Conservation (phyloP, 176 grass and related monocot genomes). For the Aegilops sharonensis region DNA sequence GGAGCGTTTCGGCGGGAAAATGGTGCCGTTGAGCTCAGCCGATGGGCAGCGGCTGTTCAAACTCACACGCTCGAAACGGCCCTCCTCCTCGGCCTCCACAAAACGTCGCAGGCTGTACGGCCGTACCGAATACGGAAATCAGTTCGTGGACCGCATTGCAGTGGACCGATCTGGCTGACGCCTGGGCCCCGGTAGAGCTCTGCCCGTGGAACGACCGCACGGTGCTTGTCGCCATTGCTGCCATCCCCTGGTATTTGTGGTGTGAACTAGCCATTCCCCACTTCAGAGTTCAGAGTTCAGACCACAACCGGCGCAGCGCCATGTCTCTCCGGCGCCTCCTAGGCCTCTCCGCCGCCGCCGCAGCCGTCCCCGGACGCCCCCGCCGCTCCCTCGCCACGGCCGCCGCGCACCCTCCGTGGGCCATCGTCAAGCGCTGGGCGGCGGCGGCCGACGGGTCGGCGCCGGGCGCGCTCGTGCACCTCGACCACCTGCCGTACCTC, state of each 20-base stretch:
- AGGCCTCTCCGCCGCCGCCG: background rate
- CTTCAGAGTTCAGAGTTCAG: background rate
- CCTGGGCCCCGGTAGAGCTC: background rate
- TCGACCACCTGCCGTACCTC: background rate
- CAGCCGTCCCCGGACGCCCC: background rate
- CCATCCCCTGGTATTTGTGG: background rate
- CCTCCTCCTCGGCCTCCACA: background rate
- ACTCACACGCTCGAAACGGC: background rate
- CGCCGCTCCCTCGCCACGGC: background rate
- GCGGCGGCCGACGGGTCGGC: background rate
- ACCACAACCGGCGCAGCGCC: background rate
- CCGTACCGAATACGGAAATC: background rate
- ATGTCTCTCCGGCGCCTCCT: background rate
- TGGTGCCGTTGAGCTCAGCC: background rate
- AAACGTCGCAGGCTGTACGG: background rate
- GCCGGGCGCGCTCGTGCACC: background rate
- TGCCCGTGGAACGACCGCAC: background rate
- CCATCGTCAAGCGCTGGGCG: background rate
- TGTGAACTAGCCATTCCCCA: background rate
- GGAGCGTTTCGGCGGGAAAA: background rate
- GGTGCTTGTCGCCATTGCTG: background rate
- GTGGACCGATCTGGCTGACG: background rate
- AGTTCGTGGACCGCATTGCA: background rate
- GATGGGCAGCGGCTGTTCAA: too few relatives aligned
- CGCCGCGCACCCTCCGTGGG: background rate